Conservation (phyloP, 345 rosid genomes). For the Boechera divaricarpa region DNA sequence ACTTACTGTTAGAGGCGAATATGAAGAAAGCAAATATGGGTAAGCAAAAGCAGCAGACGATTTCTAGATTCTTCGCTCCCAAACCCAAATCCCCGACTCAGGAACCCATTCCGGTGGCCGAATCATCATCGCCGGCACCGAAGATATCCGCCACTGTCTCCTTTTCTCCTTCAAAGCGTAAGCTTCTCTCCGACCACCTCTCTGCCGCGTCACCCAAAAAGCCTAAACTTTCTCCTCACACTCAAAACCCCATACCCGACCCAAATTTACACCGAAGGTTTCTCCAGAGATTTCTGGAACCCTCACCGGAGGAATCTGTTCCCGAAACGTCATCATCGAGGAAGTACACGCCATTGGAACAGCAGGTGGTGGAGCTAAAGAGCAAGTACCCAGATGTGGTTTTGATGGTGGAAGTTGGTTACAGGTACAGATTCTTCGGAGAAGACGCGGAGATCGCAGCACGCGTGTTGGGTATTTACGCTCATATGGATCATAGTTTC, state of each 20-base stretch:
- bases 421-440: conserved; percentile 90
- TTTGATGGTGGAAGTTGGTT: conserved; percentile 94
- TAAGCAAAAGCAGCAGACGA: conserved; percentile 78
- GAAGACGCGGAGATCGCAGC: conserved; percentile 86
- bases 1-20: not conserved
- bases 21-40: conserved; percentile 53
- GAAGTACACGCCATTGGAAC: conserved; percentile 84
- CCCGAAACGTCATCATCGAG: conserved; percentile 32
- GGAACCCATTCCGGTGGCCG: conserved; percentile 32
- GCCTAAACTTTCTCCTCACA: conserved; percentile 63
- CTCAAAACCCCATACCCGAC: conserved; percentile 53
- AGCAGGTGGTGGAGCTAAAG: conserved; percentile 80
- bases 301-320: conserved; percentile 25
- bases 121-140: conserved; percentile 49
- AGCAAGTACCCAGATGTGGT: conserved; percentile 70
- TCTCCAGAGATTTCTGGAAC: conserved; percentile 47
- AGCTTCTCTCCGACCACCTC: conserved; percentile 64
- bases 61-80: conserved; percentile 90
- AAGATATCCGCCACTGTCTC: conserved; percentile 72
- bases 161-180: conserved; percentile 77
- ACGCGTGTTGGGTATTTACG: conserved; percentile 73
- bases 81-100: conserved; percentile 59
- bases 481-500: conserved; percentile 81
- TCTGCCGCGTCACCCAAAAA: conserved; percentile 49
- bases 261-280: conserved; percentile 59